phyloP scores from a whole-genome alignment of 495 filamentous ascomycete genomes.

The Pseudomonodictys pantanalensis region DNA sequence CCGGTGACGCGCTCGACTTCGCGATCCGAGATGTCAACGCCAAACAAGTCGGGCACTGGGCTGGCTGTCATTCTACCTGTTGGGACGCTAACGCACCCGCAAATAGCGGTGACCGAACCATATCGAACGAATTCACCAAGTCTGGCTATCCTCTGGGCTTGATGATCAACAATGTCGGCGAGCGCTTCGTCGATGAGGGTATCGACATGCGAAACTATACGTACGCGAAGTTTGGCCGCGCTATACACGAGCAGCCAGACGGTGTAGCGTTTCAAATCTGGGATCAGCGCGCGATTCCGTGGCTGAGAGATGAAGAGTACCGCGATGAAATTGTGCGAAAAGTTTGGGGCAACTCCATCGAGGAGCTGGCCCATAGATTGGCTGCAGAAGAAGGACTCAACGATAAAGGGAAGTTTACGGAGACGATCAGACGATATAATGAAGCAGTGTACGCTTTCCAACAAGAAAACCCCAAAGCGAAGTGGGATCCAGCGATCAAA shows the following conservation, averaged over 20 bases:
- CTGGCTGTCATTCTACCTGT: slow-evolving; percentile 58
- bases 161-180: slow-evolving; percentile 57
- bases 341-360: slow-evolving; percentile 48
- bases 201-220: slow-evolving; percentile 62
- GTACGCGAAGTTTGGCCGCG: slow-evolving; percentile 59
- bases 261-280: slow-evolving; percentile 61
- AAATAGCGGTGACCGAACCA: slow-evolving; percentile 49
- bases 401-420: slow-evolving; percentile 44
- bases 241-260: slow-evolving; percentile 54
- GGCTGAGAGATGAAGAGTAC: slow-evolving; percentile 59
- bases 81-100: slow-evolving; percentile 60
- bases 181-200: slow-evolving; percentile 63
- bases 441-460: slow-evolving; percentile 45
- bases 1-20: slow-evolving; percentile 51
- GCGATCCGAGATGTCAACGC: slow-evolving; percentile 51
- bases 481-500: slow-evolving; percentile 55
- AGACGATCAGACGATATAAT: slow-evolving; percentile 54
- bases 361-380: slow-evolving; percentile 53
- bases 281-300: slow-evolving; percentile 49
- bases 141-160: slow-evolving; percentile 63
- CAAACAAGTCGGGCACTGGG: slow-evolving; percentile 55
- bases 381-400: slow-evolving; percentile 45
- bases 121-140: slow-evolving; percentile 65
- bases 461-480: slow-evolving; percentile 41
- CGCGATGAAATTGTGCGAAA: slow-evolving; percentile 51